phyloP scores from a whole-genome alignment of 1,139 yeast species.

The Geotrichum australiense region DNA sequence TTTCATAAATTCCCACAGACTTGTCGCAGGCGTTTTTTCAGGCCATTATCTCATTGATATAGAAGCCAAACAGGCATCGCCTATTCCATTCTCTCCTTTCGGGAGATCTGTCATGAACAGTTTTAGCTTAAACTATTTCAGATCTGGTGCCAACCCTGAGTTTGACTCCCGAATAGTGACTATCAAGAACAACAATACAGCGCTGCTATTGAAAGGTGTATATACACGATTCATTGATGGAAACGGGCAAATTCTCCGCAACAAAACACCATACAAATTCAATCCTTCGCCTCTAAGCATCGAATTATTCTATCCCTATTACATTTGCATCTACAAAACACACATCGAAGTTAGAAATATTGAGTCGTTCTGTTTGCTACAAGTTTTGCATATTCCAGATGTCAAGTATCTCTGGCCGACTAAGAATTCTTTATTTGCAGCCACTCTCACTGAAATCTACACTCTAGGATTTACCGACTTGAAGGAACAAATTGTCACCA shows the following conservation, averaged over 20 bases:
- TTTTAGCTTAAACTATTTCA: slow-evolving; percentile 23
- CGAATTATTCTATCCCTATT: slow-evolving; percentile 32
- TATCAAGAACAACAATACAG: slow-evolving; percentile 19
- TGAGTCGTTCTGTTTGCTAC: slow-evolving; percentile 27
- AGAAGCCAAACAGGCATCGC: slow-evolving; percentile 18
- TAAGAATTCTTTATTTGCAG: slow-evolving; percentile 22
- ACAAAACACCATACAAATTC: slow-evolving; percentile 22
- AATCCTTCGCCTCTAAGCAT: slow-evolving; percentile 23
- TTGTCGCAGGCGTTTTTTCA: slow-evolving; percentile 33
- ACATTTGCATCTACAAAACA: slow-evolving; percentile 26
- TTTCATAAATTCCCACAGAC: slow-evolving; percentile 33
- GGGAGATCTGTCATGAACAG: slow-evolving; percentile 4
- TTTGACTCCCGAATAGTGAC: slow-evolving; percentile 20
- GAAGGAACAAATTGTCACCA: slow-evolving; percentile 31
- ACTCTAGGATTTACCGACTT: slow-evolving; percentile 25
- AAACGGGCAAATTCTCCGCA: slow-evolving; percentile 21
- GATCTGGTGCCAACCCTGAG: slow-evolving; percentile 22
- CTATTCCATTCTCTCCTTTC: slow-evolving; percentile 7
- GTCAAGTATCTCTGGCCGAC: slow-evolving; percentile 21
- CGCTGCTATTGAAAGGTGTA: slow-evolving; percentile 27
- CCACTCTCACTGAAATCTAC: slow-evolving; percentile 27
- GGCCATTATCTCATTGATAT: slow-evolving; percentile 28
- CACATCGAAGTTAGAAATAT: slow-evolving; percentile 31
- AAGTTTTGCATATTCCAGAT: slow-evolving; percentile 25
- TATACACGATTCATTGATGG: slow-evolving; percentile 22